Base-by-base conservation (phyloP, 306 rosid species). In the Pyrus pyrifolia region DNA sequence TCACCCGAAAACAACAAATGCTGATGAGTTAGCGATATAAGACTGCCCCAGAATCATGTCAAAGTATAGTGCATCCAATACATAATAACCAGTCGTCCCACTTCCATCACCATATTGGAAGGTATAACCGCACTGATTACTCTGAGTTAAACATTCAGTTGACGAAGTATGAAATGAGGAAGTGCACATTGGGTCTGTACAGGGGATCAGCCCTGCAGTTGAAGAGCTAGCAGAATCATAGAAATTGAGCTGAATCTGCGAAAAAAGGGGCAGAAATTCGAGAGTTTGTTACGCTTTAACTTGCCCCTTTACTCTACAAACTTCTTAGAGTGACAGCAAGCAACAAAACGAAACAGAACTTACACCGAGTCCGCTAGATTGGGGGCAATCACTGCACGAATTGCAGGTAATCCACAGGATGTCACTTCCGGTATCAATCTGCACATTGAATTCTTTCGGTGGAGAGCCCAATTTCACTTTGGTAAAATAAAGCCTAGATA, bases 341-440 rank as follows among this genome's bases (percentile, higher is more conserved):
- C 58, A 76, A 57, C 78, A 79, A 64, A 60, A 66, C 30, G 53
- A 51, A 75, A 7, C 18, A 76, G 80, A 80, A 58, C 83, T 84
- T 76, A 95, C 99, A 77, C 99, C 97, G 4, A 95, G 91, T 67
- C 82, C 89, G 83, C 99, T 95, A 64, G 96, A 75, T 69, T 85
- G 89, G 75, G 97, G 99, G 74, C 97, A 92, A 80, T 93, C 86
- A 45, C 81, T 86, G 87, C 99, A 95, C 66, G 97, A 78, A 80
- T 81, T 88, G 87, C 99, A 90, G 77, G 87, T 91, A 68, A 95
- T 87, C 99, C 99, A 95, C 88, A 95, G 87, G 77, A 91, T 87
- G 68, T 95, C 99, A 68, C 99, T 95, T 72, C 99, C 97, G 3
- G 97, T 90, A 79, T 92, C 99, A 73, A 95, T 91, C 87, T 92